phyloP scores from a whole-genome alignment of 2,329 filamentous ascomycete genomes.

The Chaetothyriales sp. region DNA sequence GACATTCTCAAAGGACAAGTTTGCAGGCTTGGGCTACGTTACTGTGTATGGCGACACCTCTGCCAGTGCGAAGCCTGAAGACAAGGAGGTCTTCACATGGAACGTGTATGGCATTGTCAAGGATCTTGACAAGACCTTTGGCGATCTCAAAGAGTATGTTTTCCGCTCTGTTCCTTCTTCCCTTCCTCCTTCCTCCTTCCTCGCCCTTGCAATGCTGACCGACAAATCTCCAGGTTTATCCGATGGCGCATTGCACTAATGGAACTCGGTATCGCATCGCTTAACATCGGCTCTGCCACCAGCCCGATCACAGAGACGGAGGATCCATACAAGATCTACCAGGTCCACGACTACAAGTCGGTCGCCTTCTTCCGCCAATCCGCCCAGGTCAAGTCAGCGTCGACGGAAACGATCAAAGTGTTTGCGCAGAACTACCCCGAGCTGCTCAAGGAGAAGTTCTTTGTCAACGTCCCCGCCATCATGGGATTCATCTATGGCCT shows the following conservation, averaged over 20 bases:
- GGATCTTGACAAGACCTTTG: conserved; percentile 66
- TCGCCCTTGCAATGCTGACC: conserved; percentile 4
- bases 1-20: conserved; percentile 53
- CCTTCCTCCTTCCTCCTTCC: too few relatives aligned
- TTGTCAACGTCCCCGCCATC: conserved; percentile 78
- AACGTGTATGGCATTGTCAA: conserved; percentile 86
- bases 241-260: conserved; percentile 81
- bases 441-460: conserved; percentile 80
- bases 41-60: conserved; percentile 40
- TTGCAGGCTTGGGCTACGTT: conserved; percentile 65
- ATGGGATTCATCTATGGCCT: conserved; percentile 77
- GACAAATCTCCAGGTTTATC: conserved; percentile 49
- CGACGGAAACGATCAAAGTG: conserved; percentile 63
- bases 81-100: conserved; percentile 60
- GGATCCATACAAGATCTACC: conserved; percentile 80
- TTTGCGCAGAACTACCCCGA: conserved; percentile 79
- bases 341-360: conserved; percentile 84
- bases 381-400: conserved; percentile 57
- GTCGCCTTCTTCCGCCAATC: conserved; percentile 78
- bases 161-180: background rate
- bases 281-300: conserved; percentile 55
- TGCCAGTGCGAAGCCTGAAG: conserved; percentile 23
- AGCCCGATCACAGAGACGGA: conserved; percentile 54
- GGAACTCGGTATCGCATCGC: conserved; percentile 66
- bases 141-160: conserved; percentile 61